Evolutionary conservation across 495 filamentous ascomycete species (phyloP), one percentile per base, ranked within the genome.

Genomic region (Podospora australis): DNA sequence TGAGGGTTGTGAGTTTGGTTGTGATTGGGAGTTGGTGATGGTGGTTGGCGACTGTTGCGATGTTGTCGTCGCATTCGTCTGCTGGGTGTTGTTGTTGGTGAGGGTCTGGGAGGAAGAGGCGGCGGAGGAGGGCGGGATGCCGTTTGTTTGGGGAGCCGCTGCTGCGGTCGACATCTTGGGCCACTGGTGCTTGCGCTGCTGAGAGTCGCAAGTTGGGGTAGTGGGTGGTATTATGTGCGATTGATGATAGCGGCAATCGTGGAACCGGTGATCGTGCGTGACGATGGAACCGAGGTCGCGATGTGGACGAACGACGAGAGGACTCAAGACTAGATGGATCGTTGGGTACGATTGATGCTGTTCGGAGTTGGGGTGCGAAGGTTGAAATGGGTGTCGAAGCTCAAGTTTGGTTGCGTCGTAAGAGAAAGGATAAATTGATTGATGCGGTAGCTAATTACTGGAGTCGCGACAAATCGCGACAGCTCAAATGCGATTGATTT

Each of bases 61-160:
- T 6, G 39, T 10, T 34, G 32, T 21, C 44, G n/a, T 52, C 39
- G n/a, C 49, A 45, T 62, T 23, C 59, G 46, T 48, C 57, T 56
- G 40, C 54, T 47, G 42, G 75, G 74, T 29, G 74, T 56, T 29
- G 54, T 60, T 67, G 57, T 44, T 66, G 39, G 58, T 50, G 10
- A 61, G 46, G 48, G 47, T 61, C 48, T 62, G 65, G 23, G 66
- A 70, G 47, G 54, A 38, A 8, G 62, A 55, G 43, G 58, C 39
- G 26, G 53, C 52, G 0, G 65, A 61, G 28, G 59, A 54, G 1
- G 69, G 49, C 1, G 61, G 50, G 5, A 69, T 47, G 52, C 70
- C 71, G 48, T 75, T 75, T 19, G 70, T 52, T 30, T 71, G 70
- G n/a, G 63, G 57, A 14, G 63, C 59, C 13, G 59, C 50, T 49